Base-by-base conservation (phyloP, 352 stramenopile species). In the Pythium aquatile region DNA sequence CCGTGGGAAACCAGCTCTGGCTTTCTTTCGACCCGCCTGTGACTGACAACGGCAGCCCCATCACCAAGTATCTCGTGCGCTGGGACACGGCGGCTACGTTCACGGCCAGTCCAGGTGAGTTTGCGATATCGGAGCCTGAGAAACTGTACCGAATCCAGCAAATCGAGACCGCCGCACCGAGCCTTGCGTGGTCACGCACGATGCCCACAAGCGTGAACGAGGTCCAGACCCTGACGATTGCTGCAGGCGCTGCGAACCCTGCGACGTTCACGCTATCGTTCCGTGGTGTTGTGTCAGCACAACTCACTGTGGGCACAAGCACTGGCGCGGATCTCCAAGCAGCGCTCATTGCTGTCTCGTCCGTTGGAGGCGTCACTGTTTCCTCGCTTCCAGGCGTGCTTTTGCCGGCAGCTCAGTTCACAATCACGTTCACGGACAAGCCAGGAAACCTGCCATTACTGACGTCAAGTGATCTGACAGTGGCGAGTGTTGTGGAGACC, bases 1-100 rank as follows among this genome's bases (percentile, higher is more conserved):
- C 83, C 3, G 79, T 90, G 0, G 85, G 83, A 0, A 72, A 90
- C 37, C 81, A 88, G 61, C 69, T 94, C 10, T 92, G 83, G 83
- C 57, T 94, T 1, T 94, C 81, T 1, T 94, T 89, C 37, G 77
- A 91, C 32, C 79, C 82, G 14, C 82, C 85, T 2, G 53, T 57
- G 58, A 82, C 67, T 0, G 81, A 93, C 66, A 85, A 85, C 44
- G 85, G 85, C 26, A 84, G 68, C 58, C 81, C 82, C 2, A 87
- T 91, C 42, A 77, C 72, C 3, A 87, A 81, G 46, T 91, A 91
- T 48, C 67, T 76, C 20, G 77, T 91, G 4, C 73, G 76, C 0
- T 93, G 85, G 85, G 85, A 90, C 67, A 88, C 79, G 2, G 78
- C 76, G 0, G 73, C 60, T 14, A 64, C 64, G 2, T 93, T 91